Conservation (phyloP, 164 flowering plant species). For the Cinnamomum chago region DNA sequence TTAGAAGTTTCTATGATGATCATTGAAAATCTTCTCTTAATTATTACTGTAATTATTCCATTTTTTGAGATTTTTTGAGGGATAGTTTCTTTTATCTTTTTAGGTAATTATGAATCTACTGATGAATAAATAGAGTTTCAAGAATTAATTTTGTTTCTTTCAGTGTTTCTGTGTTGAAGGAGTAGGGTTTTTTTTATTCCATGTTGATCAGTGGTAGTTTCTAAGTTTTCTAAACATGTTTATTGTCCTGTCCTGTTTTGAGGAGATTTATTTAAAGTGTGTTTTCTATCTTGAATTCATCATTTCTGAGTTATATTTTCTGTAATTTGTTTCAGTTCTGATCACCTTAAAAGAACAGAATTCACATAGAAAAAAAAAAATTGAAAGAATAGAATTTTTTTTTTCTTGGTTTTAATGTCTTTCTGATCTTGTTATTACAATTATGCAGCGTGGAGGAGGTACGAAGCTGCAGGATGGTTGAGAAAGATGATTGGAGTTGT, state of each 20-base stretch:
- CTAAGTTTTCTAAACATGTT: too few relatives aligned
- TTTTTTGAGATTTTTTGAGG: too few relatives aligned
- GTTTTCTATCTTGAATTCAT: neutral
- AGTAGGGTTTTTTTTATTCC: neutral
- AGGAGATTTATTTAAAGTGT: too few relatives aligned
- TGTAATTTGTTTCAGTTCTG: neutral
- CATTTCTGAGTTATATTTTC: neutral
- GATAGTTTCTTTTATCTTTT: too few relatives aligned
- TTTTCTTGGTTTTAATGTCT: neutral
- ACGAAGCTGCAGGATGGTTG: slow-evolving; percentile 84
- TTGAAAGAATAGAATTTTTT: neutral
- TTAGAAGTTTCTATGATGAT: too few relatives aligned
- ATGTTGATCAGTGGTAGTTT: too few relatives aligned
- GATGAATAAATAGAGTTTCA: neutral
- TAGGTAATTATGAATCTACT: neutral
- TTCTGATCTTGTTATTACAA: neutral
- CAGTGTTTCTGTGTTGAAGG: neutral
- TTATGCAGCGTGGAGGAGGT: slow-evolving; percentile 58
- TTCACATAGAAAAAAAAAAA: too few relatives aligned
- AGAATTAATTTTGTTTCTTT: neutral
- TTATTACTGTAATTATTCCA: too few relatives aligned
- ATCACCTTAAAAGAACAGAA: too few relatives aligned
- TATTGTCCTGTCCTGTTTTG: too few relatives aligned
- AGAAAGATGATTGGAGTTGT: slow-evolving; percentile 74
- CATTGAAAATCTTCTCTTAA: too few relatives aligned